phyloP scores from a whole-genome alignment of 73 alveolate species.

The Paramecium primaurelia region DNA sequence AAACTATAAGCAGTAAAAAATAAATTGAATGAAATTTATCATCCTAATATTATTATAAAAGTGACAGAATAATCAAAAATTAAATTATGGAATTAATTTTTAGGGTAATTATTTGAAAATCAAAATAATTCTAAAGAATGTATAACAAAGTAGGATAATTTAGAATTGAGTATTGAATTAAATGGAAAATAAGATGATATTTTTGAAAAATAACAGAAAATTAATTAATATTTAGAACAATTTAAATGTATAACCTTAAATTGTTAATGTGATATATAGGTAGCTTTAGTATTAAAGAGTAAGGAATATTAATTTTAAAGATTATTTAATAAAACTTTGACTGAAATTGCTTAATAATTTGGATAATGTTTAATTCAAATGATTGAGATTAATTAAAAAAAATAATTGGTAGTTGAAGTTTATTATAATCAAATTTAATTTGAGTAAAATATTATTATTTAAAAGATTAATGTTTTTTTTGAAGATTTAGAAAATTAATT shows the following conservation, averaged over 20 bases:
- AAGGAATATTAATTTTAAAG: neutral
- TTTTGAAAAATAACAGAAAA: neutral
- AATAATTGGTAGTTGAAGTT: neutral
- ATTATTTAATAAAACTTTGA: neutral
- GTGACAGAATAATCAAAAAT: neutral
- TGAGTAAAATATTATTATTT: neutral
- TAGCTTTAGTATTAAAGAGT: neutral
- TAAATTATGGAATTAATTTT: neutral
- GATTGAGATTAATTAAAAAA: neutral
- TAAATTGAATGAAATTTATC: neutral
- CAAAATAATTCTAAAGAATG: neutral
- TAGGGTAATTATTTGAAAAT: neutral
- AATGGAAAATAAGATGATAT: neutral
- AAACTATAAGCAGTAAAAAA: neutral
- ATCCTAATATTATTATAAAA: neutral
- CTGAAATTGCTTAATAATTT: neutral
- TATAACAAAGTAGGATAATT: neutral
- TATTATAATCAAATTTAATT: neutral
- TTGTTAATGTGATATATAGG: neutral
- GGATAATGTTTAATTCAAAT: neutral
- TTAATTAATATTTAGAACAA: neutral
- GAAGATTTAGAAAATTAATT: neutral
- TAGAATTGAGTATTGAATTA: neutral
- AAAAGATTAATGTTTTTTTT: neutral
- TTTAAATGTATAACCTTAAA: neutral